Evolutionary conservation across 495 filamentous ascomycete species (phyloP), one percentile per base, ranked within the genome.

Genomic region (Penicillium manginii): DNA sequence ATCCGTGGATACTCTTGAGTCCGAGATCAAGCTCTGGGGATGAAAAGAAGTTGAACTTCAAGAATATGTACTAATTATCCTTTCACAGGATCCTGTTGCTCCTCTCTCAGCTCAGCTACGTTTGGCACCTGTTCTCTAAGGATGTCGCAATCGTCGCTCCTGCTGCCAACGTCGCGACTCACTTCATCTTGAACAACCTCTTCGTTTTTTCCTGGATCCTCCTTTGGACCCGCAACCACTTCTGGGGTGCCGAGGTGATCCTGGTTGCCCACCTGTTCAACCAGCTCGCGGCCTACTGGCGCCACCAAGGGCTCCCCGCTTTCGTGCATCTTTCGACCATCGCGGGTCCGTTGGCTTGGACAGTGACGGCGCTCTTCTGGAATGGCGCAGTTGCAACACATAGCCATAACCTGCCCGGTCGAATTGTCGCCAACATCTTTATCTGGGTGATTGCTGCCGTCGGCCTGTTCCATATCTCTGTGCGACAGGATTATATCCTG

Each of bases 161-260:
- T n/a, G 89, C 92, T 29, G 88, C 87, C 59, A 83, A 88, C 45
- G 86, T 93, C 12, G 91, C 89, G 57, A 82, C 84, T 58, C 90
- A 96, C 76, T 96, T 93, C 73, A 93, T 94, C 68, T 57, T 90
- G 64, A 87, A 88, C 79, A 96, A 96, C 76, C 72, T 97, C 12
- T 83, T 96, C 49, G 78, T 88, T 64, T 87, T 91, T 50, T 82
- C 78, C 49, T 96, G 90, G 76, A 83, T 96, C 37, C 84, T 93
- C 75, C 85, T 96, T 54, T 96, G 92, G 83, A 86, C 88, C 22
- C 86, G 88, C 59, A 82, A 78, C 47, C 78, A 87, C 71, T 92
- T 93, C 74, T 86, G 82, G 83, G 65, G 73, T 32, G 83, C 89
- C 19, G 89, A 93, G 78, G 42, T 93, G 47, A 78, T 96, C 62